A percentile compares a stretch with the other conserved stretches of the same genome.
phyloP scores from a whole-genome alignment of 495 filamentous ascomycete species.

The Daldinia caldariorum region DNA sequence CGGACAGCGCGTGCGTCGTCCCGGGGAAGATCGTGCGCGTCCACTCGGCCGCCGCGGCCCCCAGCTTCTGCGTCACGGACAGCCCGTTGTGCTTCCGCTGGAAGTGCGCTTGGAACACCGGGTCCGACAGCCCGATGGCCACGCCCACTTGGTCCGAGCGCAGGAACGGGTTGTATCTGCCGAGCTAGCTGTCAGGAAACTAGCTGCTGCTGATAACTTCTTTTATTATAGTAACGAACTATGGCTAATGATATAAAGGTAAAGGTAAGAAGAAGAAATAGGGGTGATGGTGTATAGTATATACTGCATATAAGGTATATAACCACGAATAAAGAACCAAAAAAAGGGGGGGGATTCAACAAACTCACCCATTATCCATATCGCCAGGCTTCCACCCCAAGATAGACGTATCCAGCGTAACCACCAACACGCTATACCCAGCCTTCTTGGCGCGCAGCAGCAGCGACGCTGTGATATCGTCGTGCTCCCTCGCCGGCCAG shows the following conservation, averaged over 20 bases:
- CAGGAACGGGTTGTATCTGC: constrained; percentile 39
- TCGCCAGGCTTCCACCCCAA: constrained; percentile 68
- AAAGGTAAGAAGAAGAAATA: neutral
- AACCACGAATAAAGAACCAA: too few relatives aligned
- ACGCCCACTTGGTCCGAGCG: constrained; percentile 43
- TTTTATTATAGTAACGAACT: too few relatives aligned
- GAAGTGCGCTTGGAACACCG: constrained; percentile 35
- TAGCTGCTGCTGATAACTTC: too few relatives aligned
- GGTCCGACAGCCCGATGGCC: constrained; percentile 44
- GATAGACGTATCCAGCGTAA: constrained; percentile 66
- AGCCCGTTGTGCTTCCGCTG: neutral
- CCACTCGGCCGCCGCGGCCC: neutral
- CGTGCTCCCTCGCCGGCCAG: neutral
- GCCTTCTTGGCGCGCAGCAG: constrained; percentile 61
- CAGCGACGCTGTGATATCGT: neutral
- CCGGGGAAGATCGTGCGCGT: neutral
- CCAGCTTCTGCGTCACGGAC: neutral
- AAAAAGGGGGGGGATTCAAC: too few relatives aligned
- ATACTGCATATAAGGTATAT: too few relatives aligned
- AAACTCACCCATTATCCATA: constrained; percentile 66
- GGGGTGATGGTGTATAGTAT: neutral
- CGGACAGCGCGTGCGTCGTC: neutral
- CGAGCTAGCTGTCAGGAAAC: too few relatives aligned
- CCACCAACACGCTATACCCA: constrained; percentile 62
- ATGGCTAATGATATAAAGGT: too few relatives aligned